A percentile compares a stretch with the other conserved stretches of the same genome.
Evolutionary conservation across 1,284 basidiomycete species (phyloP).

Genomic region (Trichosporon coremiiforme): DNA sequence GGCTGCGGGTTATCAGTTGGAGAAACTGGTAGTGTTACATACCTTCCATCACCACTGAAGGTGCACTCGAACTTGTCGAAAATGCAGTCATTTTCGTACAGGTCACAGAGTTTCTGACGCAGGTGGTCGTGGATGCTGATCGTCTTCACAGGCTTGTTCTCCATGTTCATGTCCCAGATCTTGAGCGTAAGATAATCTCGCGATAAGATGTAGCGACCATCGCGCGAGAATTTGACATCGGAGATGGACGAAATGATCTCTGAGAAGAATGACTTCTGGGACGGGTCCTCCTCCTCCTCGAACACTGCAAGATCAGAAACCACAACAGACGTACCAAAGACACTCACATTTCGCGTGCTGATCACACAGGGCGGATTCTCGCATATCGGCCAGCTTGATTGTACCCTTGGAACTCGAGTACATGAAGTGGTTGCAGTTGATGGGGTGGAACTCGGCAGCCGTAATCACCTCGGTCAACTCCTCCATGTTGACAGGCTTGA

Average conservation of each 20-base stretch:
- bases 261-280: slow-evolving; percentile 98
- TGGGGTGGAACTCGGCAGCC: slow-evolving; percentile 96
- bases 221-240: slow-evolving; percentile 98
- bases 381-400: slow-evolving; percentile 99
- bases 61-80: slow-evolving; percentile 99
- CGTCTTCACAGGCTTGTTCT: slow-evolving; percentile 91
- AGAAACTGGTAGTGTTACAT: too few relatives aligned
- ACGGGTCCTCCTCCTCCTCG: slow-evolving; percentile 97
- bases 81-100: slow-evolving; percentile 99
- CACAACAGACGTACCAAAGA: slow-evolving; percentile 26
- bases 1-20: slow-evolving; percentile 60
- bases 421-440: slow-evolving; percentile 98
- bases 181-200: slow-evolving; percentile 97
- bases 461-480: slow-evolving; percentile 99
- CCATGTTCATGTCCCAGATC: slow-evolving; percentile 99
- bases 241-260: slow-evolving; percentile 99
- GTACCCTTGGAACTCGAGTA: slow-evolving; percentile 99
- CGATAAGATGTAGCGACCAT: slow-evolving; percentile 94
- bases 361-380: slow-evolving; percentile 96
- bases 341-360: slow-evolving; percentile 88
- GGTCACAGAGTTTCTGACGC: slow-evolving; percentile 93
- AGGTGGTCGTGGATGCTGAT: slow-evolving; percentile 99
- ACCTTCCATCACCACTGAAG: slow-evolving; percentile 94
- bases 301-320: slow-evolving; percentile 82
- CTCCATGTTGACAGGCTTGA: slow-evolving; percentile 99